Evolutionary conservation across 179 eudicot species (phyloP), one percentile per base, ranked within the genome.

Genomic region (Silene coronaria): DNA sequence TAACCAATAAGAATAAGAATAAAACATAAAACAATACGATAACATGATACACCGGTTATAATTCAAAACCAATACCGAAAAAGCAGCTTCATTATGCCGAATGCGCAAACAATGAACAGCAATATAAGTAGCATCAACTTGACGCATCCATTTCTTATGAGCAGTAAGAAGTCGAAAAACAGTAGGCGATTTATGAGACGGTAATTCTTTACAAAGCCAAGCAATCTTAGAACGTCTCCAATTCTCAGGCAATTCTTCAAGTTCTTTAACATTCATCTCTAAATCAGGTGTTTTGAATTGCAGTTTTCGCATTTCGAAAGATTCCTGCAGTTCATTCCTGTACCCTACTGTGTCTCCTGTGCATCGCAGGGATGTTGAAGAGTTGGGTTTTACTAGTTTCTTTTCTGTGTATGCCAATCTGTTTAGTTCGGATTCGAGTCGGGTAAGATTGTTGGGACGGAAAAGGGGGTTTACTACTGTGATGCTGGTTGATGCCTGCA

Each of bases 171-270:
- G 75, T 3, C 97, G 82, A 36, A 79, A 74, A 63, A 87, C 75
- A 0, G 87, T 86, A 2, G 86, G 82, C 0, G 84, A 80, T 84
- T 89, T 96, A 51, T 88, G 92, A 57, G 83, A 80, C 0, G 97
- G 97, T 26, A 96, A 72, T 79, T 89, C 97, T 81, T 96, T 96
- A 53, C 99, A 96, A 76, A 96, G 86, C 99, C 99, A 96, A 32
- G 99, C 99, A 27, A 96, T 69, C 73, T 81, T 89, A 8, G 97
- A 79, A 64, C 99, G 78, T 67, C 97, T 73, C 99, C 99, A 96
- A 77, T 87, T 88, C 71, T 96, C 99, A 22, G 97, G 93, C 42
- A 95, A 79, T 70, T 92, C 97, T 55, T 81, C 87, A 17, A 95
- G 77, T 78, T 92, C 91, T 81, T 66, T 84, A 21, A 94, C 89